Evolutionary conservation across 768 basidiomycete genomes (phyloP), one percentile per base, ranked within the genome.

Genomic region (Boletellus emodensis): DNA sequence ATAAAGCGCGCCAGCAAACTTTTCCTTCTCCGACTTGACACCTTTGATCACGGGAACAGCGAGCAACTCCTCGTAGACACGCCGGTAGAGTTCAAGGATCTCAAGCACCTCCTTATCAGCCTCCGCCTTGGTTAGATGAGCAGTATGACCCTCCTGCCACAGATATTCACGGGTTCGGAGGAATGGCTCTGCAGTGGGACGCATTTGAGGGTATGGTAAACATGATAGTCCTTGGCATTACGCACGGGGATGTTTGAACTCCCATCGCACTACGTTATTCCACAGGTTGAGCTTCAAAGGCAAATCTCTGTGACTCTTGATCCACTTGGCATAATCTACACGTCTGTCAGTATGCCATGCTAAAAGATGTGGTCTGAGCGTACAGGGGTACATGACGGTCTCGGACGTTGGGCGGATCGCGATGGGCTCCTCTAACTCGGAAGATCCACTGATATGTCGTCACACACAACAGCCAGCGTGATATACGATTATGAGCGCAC

Each of bases 91-190:
- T 49, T 96, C 94, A 61, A 99, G 86, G 60, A 99, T 98, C 50
- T 95, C 81, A 17, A 79, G 83, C 14, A 98, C 96, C 72, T 98
- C 96, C 44, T 72, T 75, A 62, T 92, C 96, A 22, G 95, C 95
- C 68, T 97, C 95, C 4, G 74, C 65, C 70, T 94, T 88, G 57
- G 87, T 90, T 39, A 94, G 78, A 71, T 87, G 84, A 3, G 96
- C 95, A 9, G 96, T 98, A 74, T 99, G 96, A 34, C 96, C 96
- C 71, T 99, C 96, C 74, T 99, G 96, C 96, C 96, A 99, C n/a
- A 99, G 76, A 80, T 97, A 99, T 74, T 99, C 96, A 66, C 96
- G 90, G 2, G 96, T 98, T 49, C 96, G 93, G 34, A 99, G 81
- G 88, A 99, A 99, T 8, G 96, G 96, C 69, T 99, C 88, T 90